Conservation (phyloP, 164 flowering plant species). For the Tetracentron sinense region DNA sequence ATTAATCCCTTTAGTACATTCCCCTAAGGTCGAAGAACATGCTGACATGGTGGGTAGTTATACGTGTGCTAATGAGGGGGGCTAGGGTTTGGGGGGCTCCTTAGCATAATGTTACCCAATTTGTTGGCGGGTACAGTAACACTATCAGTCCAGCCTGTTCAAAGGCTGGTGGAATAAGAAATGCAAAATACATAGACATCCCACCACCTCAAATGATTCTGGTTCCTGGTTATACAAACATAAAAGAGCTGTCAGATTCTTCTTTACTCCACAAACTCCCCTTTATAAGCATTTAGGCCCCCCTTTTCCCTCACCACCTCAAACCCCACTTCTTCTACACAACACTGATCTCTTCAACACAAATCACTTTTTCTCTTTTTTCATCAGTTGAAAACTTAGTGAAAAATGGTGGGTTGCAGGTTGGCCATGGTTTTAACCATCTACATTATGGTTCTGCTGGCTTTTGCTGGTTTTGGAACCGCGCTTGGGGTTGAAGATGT, state of each 20-base stretch:
- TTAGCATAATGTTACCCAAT: too few relatives aligned
- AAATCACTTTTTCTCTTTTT: neutral
- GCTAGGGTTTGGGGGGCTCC: too few relatives aligned
- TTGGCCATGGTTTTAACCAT: slow-evolving; percentile 1
- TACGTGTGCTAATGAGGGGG: too few relatives aligned
- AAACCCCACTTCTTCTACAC: slow-evolving; percentile 4
- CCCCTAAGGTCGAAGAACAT: too few relatives aligned
- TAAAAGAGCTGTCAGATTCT: slow-evolving; percentile 19
- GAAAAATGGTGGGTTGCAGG: slow-evolving; percentile 21
- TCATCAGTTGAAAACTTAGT: slow-evolving; percentile 3
- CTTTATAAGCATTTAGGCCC: slow-evolving; percentile 11
- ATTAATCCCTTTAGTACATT: too few relatives aligned
- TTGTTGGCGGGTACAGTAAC: too few relatives aligned
- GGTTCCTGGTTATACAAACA: slow-evolving; percentile 21
- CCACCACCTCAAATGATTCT: slow-evolving; percentile 20
- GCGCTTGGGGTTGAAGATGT: too few relatives aligned
- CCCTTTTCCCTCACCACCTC: neutral
- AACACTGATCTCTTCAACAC: neutral
- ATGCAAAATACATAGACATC: neutral
- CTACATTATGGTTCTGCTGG: too few relatives aligned
- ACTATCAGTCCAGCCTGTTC: neutral
- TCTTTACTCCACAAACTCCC: neutral
- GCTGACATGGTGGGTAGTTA: too few relatives aligned
- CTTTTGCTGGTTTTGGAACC: too few relatives aligned
- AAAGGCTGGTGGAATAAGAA: neutral